Evolutionary conservation across 306 rosid genomes (phyloP).

Genomic region (Rosa rugosa): DNA sequence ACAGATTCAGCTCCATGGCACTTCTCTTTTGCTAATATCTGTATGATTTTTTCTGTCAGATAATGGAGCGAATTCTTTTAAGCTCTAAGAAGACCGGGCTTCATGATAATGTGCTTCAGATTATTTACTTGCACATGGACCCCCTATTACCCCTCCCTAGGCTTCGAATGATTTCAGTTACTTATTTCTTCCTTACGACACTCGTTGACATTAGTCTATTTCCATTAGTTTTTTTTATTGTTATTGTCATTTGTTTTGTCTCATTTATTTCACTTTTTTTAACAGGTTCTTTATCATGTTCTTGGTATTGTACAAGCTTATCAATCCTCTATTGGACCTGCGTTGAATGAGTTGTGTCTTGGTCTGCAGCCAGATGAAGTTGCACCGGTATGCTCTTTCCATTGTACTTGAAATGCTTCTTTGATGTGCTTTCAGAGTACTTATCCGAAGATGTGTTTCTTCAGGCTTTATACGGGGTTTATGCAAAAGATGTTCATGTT

Average conservation of each 20-base stretch:
- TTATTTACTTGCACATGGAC: constrained; percentile 89
- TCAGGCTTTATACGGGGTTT: constrained; percentile 93
- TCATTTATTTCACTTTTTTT: constrained; percentile 26
- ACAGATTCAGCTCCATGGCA: constrained; percentile 19
- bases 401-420: constrained; percentile 21
- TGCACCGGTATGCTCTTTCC: constrained; percentile 61
- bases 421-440: constrained; percentile 16
- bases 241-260: constrained; percentile 14
- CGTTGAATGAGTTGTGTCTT: constrained; percentile 88
- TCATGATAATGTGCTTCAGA: constrained; percentile 76
- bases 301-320: constrained; percentile 83
- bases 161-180: constrained; percentile 87
- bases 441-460: constrained; percentile 27
- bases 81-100: constrained; percentile 88
- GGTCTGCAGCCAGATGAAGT: constrained; percentile 84
- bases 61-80: constrained; percentile 82
- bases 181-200: constrained; percentile 14
- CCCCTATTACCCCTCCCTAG: constrained; percentile 92
- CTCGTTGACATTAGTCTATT: neutral
- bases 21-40: constrained; percentile 32
- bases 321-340: constrained; percentile 83
- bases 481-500: constrained; percentile 90
- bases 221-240: neutral
- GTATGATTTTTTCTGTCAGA: constrained; percentile 44
- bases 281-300: constrained; percentile 87